These are phyloP conservation scores for Globisporangium paddicum DNA, from an alignment of 352 stramenopile genomes.

Conservation along the genomic window DNA sequence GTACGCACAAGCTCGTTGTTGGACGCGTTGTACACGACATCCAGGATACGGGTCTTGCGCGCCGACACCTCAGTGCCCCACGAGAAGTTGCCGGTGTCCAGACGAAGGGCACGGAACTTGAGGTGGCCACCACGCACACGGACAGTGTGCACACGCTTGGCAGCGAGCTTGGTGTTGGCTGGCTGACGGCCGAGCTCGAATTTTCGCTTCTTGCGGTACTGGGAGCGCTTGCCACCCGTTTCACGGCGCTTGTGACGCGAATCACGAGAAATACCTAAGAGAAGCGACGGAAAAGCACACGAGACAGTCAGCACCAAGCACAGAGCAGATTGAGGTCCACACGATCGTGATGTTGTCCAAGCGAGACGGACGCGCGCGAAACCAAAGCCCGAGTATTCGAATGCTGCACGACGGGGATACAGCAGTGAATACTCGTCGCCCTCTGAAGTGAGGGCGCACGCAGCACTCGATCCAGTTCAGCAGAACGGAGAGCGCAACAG, in stretches of 20 bases:
- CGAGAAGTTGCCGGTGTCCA: slow-evolving; percentile 99
- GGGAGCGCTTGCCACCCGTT: slow-evolving; percentile 97
- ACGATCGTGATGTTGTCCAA: background rate
- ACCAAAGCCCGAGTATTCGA: slow-evolving; percentile 53
- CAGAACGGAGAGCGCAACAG: background rate
- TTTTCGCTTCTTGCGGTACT: slow-evolving; percentile 99
- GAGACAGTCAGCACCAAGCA: slow-evolving; percentile 5
- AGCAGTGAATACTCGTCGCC: slow-evolving; percentile 74
- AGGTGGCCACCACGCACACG: slow-evolving; percentile 96
- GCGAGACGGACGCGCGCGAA: slow-evolving; percentile 7
- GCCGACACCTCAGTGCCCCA: slow-evolving; percentile 98
- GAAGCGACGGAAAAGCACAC: background rate
- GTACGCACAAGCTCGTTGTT: slow-evolving; percentile 99
- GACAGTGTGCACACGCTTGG: slow-evolving; percentile 95
- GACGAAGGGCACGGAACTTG: slow-evolving; percentile 97
- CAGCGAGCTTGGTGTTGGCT: slow-evolving; percentile 98
- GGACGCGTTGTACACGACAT: slow-evolving; percentile 99
- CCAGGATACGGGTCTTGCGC: slow-evolving; percentile 98
- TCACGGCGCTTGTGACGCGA: slow-evolving; percentile 99
- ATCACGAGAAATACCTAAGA: slow-evolving; percentile 99
- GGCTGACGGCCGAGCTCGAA: slow-evolving; percentile 98
- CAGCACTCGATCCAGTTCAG: slow-evolving; percentile 20
- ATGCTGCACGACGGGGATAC: slow-evolving; percentile 89
- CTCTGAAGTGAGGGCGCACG: slow-evolving; percentile 16
- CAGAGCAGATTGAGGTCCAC: background rate